Base-by-base conservation (phyloP, 169 alveolate genomes). In the Plasmodium reichenowi region DNA sequence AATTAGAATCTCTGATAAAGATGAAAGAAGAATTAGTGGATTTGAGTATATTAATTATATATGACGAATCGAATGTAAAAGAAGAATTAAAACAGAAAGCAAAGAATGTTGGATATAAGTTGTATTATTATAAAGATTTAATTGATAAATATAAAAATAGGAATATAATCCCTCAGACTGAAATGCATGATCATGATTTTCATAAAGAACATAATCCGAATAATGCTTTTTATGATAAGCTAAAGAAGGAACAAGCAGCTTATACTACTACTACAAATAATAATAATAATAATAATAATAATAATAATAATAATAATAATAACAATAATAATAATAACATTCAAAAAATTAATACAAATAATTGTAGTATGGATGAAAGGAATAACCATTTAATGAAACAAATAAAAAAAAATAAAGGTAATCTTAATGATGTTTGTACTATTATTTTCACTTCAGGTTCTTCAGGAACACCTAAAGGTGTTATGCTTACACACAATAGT, bases 381-480 rank as follows among this genome's bases (percentile, higher is more conserved):
- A 22, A 56, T 56, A 13, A 9, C 1, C 22, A 38, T 7, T 68
- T 76, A 58, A 66, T 63, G 76, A 13, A 66, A 29, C 50, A 32
- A 26, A 20, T 66, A 24, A 68, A 68, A 67, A 47, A 43, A 20
- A 83, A 68, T n/a, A 83, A 68, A 58, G 38, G 54, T 8, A 68
- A 20, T 56, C 15, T 59, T 47, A 52, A 48, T 5, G 85, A 83
- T 56, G 67, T 83, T 17, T 83, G 91, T 45, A 56, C 91, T 17
- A 83, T 83, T n/a, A 83, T 83, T 32, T 83, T 83, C 17, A 83
- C 91, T 9, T 83, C 91, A 7, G 99, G 99, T 45, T 97, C 99
- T 4, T 96, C 99, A 26, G 99, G 99, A 13, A 91, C 89, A 45
- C 99, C 99, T 2, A 98, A 98, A 93, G 99, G 99, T 17, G 99